Percentiles rank a stretch among this genome's conserved stretches.
These are phyloP conservation scores for Curvularia verruculosa DNA, from an alignment of 2,329 filamentous ascomycete species.

Conservation along the genomic window DNA sequence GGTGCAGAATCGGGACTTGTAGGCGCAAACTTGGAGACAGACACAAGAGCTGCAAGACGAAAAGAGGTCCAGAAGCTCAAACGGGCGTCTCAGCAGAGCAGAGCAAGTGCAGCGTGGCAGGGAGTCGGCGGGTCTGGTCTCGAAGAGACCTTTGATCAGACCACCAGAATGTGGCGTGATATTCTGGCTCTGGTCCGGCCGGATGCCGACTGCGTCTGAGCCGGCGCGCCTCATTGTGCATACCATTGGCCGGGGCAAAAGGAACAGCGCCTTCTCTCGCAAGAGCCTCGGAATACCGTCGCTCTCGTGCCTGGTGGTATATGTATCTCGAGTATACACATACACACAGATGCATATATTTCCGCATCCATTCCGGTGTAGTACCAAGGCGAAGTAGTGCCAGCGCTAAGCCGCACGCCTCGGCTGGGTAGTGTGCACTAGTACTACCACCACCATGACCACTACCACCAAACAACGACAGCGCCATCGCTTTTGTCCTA, in stretches of 20 bases:
- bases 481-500: not conserved
- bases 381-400: not conserved
- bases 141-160: conserved; percentile 32
- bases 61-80: conserved; percentile 12
- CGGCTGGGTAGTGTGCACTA: not conserved
- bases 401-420: not conserved
- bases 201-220: conserved; percentile 15
- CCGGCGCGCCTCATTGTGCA: conserved; percentile 3
- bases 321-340: not conserved
- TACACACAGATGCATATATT: not conserved
- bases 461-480: not conserved
- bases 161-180: conserved; percentile 45
- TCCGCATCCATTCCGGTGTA: not conserved
- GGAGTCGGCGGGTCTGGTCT: conserved; percentile 15
- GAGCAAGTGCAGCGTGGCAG: conserved; percentile 4
- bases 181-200: conserved; percentile 25
- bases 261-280: not conserved
- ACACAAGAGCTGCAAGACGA: conserved; percentile 9
- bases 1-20: conserved; percentile 21
- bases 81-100: conserved; percentile 26
- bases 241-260: not conserved
- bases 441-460: not conserved
- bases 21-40: conserved; percentile 13
- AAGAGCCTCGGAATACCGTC: not conserved
- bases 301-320: not conserved